phyloP scores from a whole-genome alignment of 2,329 filamentous ascomycete species.

The Nannizzia gypsea region DNA sequence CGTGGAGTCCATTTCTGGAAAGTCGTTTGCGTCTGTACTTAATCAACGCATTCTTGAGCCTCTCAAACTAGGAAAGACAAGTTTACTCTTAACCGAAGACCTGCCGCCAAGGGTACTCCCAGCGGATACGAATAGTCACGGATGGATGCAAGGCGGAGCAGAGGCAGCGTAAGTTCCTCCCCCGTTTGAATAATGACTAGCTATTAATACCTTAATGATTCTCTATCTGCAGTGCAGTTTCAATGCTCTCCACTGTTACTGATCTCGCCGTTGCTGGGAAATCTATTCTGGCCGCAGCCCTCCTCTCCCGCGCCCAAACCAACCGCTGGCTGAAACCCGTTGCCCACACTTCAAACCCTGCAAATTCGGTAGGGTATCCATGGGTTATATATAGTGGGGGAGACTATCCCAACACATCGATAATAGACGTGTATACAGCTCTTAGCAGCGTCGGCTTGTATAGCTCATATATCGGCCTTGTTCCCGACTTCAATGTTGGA shows the following conservation, averaged over 20 bases:
- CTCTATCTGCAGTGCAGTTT: constrained; percentile 12
- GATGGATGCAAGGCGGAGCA: constrained; percentile 14
- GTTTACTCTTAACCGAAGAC: constrained; percentile 22
- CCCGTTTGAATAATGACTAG: constrained; percentile 5
- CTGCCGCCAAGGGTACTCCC: constrained; percentile 16
- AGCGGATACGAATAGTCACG: not conserved
- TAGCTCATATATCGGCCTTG: constrained; percentile 23
- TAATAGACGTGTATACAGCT: constrained; percentile 30
- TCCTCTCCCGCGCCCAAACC: constrained; percentile 25
- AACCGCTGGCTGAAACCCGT: constrained; percentile 33
- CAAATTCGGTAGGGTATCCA: constrained; percentile 26
- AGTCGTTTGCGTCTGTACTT: constrained; percentile 23
- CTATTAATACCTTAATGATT: constrained; percentile 19
- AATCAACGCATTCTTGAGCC: constrained; percentile 23
- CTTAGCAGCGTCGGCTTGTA: constrained; percentile 25
- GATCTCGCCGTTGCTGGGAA: constrained; percentile 30
- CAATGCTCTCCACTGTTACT: constrained; percentile 17
- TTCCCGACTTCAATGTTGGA: constrained; percentile 27
- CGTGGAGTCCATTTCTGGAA: constrained; percentile 26
- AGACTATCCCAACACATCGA: constrained; percentile 13
- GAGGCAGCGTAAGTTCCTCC: constrained; percentile 18
- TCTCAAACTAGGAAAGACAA: constrained; percentile 24
- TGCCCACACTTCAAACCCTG: constrained; percentile 25
- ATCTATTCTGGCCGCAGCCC: constrained; percentile 28
- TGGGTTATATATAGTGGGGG: constrained; percentile 29